Conservation (phyloP, 345 rosid species). For the Boechera divaricarpa region DNA sequence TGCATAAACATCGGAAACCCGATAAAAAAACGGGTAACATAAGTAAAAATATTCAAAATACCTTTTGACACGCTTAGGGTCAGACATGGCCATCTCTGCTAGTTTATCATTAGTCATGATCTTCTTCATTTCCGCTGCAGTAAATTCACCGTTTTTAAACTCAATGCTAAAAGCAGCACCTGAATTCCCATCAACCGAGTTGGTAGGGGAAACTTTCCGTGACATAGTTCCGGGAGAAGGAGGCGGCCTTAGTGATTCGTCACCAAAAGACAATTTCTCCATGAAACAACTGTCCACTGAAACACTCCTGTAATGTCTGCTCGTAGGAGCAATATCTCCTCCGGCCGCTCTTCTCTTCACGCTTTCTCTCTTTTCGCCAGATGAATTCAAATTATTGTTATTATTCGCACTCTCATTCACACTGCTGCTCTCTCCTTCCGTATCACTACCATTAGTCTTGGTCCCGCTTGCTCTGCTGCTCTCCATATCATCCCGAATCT, state of each 20-base stretch:
- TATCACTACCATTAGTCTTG: constrained; percentile 88
- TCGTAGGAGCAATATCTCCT: constrained; percentile 72
- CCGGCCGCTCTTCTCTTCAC: constrained; percentile 72
- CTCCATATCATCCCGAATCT: constrained; percentile 83
- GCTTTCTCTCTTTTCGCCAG: constrained; percentile 70
- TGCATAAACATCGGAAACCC: neutral
- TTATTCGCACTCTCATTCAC: constrained; percentile 68
- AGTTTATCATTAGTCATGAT: constrained; percentile 96
- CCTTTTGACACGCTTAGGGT: constrained; percentile 96
- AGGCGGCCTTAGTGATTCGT: constrained; percentile 78
- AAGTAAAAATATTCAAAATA: neutral
- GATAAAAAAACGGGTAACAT: neutral
- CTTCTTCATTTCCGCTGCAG: constrained; percentile 81
- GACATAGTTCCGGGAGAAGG: constrained; percentile 76
- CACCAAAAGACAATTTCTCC: constrained; percentile 74
- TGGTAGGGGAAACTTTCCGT: constrained; percentile 70
- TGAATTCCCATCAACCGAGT: constrained; percentile 69
- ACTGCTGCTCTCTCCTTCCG: constrained; percentile 91
- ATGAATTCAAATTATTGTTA: constrained; percentile 49
- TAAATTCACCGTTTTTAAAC: constrained; percentile 90
- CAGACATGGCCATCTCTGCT: constrained; percentile 86
- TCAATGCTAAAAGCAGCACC: constrained; percentile 74
- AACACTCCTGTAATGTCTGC: constrained; percentile 86
- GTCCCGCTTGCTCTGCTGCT: constrained; percentile 93
- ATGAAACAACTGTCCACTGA: constrained; percentile 91